Evolutionary conservation across 2,329 filamentous ascomycete genomes (phyloP), one percentile per base, ranked within the genome.

Genomic region (Xylariomycetidae sp.): DNA sequence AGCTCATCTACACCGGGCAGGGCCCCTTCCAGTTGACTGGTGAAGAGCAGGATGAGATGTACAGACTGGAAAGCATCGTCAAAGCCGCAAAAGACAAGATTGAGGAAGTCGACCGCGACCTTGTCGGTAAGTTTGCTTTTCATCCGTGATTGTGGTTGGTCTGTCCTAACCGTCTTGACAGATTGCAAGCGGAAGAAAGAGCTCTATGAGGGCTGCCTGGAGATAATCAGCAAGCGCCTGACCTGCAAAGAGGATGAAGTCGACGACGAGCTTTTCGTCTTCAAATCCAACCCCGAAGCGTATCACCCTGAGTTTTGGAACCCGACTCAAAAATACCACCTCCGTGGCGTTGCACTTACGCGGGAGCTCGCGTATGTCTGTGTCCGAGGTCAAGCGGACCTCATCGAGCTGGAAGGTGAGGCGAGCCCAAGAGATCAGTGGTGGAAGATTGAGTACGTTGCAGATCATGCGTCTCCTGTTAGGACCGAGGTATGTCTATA

Each of bases 371-470:
- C 69, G 8, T 77, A 73, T 42, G 56, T 76, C 20, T 74, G 72
- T 44, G 61, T 60, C 37, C 58, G 64, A 23, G 47, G 57, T 12
- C 61, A 64, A 34, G 50, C 53, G 4, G 58, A 66, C 31, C 47
- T 67, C 19, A 64, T 67, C 31, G 64, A 70, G 12, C 29, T 67
- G n/a, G 60, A 54, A 1, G 61, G 58, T 19, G 38, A 42, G 4
- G 32, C 56, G 3, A 42, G 46, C 15, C 38, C 49, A 4, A 42
- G 40, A 12, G 70, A 74, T 32, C 72, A 75, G 46, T 77, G 73
- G 73, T 77, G 73, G 73, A 65, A 65, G 42, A 55, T 76, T 28
- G 57, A 64, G 22, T 72, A 67, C 40, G 49, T 52, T 15, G 48
- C 58, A 10, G 47, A 54, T 12, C 61, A 61, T 9, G 45, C 57